Percentiles rank a stretch among this genome's conserved stretches.
These are phyloP conservation scores for Mycena epipterygia DNA, from an alignment of 768 basidiomycete genomes.

Conservation along the genomic window DNA sequence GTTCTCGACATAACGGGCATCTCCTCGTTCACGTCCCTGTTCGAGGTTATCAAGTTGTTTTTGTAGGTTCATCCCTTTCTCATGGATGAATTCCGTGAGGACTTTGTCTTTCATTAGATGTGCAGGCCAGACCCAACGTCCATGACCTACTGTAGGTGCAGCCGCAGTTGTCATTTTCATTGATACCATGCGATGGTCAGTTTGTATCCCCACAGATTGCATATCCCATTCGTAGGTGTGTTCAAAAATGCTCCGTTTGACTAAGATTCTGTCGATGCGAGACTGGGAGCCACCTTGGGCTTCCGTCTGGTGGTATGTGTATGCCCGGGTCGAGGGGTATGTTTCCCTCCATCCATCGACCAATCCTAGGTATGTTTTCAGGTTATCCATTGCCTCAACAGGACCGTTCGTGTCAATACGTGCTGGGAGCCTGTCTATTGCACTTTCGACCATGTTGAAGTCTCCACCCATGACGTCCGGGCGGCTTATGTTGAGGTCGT, in stretches of 20 bases:
- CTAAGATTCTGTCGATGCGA: background rate
- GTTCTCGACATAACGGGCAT: background rate
- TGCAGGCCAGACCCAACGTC: background rate
- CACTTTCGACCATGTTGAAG: background rate
- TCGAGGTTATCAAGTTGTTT: background rate
- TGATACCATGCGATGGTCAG: background rate
- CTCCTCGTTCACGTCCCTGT: background rate
- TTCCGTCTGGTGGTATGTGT: too few species aligned
- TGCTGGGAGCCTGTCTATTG: background rate
- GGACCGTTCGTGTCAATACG: background rate
- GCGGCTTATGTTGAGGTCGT: background rate
- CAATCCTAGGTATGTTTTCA: background rate
- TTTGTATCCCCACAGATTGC: background rate
- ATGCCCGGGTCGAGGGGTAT: too few species aligned
- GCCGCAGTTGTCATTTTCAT: background rate
- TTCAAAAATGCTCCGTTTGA: background rate
- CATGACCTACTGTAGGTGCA: background rate
- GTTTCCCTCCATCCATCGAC: constrained; percentile 3
- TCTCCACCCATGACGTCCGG: background rate
- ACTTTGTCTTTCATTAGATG: background rate
- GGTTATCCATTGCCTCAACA: background rate
- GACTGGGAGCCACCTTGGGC: background rate
- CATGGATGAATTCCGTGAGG: background rate
- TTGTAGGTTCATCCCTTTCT: background rate
- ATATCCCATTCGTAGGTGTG: background rate